phyloP scores from a whole-genome alignment of 2,329 filamentous ascomycete species.

The Colletotrichum lini region DNA sequence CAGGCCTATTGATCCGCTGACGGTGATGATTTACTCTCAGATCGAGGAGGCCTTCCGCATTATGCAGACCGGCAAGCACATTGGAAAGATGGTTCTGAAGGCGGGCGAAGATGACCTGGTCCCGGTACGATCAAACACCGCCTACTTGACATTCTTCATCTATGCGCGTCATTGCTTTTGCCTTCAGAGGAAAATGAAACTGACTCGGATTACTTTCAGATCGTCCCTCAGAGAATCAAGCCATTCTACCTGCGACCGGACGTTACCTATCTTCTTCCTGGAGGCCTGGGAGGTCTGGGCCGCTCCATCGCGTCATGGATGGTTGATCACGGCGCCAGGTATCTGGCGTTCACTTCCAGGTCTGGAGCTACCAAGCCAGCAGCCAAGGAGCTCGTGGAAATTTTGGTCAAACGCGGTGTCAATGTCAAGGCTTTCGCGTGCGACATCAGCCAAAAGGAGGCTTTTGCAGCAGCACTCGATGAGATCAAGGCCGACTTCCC shows the following conservation, averaged over 20 bases:
- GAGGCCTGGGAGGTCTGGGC: slow-evolving; percentile 49
- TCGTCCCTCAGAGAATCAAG: neutral
- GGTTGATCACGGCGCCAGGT: slow-evolving; percentile 45
- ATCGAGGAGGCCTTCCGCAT: slow-evolving; percentile 48
- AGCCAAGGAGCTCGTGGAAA: slow-evolving; percentile 39
- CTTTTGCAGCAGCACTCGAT: slow-evolving; percentile 46
- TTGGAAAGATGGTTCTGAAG: slow-evolving; percentile 55
- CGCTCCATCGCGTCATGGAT: slow-evolving; percentile 47
- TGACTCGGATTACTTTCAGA: too few species aligned
- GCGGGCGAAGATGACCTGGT: slow-evolving; percentile 37
- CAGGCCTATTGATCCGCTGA: too few species aligned
- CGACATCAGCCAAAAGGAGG: slow-evolving; percentile 47
- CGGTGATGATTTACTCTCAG: slow-evolving; percentile 22
- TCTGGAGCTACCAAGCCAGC: slow-evolving; percentile 13
- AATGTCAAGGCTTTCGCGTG: slow-evolving; percentile 42
- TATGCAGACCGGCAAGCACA: slow-evolving; percentile 55
- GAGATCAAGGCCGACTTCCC: slow-evolving; percentile 46
- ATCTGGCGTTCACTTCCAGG: slow-evolving; percentile 50
- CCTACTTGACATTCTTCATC: too few species aligned
- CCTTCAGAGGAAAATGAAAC: too few species aligned
- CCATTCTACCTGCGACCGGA: slow-evolving; percentile 1
- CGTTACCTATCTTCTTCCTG: slow-evolving; percentile 47
- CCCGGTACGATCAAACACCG: neutral
- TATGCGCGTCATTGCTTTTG: too few species aligned
- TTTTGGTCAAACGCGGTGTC: slow-evolving; percentile 46